Conservation (phyloP, 176 grass and related monocot genomes). For the Aegilops sharonensis region DNA sequence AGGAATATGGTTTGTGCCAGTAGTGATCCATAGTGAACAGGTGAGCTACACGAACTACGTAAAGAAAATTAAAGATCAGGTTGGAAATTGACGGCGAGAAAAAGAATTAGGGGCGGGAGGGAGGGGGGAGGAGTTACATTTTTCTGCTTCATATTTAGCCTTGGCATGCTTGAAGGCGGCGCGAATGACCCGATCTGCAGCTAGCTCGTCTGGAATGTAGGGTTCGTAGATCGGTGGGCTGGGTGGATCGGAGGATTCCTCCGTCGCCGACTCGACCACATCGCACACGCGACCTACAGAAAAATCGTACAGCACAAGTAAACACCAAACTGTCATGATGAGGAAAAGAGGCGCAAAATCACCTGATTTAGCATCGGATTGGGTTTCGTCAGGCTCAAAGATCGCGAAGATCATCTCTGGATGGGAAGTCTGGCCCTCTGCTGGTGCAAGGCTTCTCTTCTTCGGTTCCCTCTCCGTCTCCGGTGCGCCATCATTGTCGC, state of each 20-base stretch:
- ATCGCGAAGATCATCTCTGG: too few relatives aligned
- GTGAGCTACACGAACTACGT: background rate
- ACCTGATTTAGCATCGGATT: background rate
- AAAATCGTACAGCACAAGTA: background rate
- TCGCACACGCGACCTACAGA: background rate
- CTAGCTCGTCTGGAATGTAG: background rate
- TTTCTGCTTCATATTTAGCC: background rate
- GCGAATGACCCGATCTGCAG: background rate
- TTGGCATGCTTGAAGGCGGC: background rate
- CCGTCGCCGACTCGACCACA: background rate
- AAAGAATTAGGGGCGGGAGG: too few relatives aligned
- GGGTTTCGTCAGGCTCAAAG: background rate
- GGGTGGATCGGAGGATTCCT: background rate
- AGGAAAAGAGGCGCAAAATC: too few relatives aligned
- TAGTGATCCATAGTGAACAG: background rate
- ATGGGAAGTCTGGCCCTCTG: too few relatives aligned
- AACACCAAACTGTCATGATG: background rate
- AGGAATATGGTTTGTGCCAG: background rate
- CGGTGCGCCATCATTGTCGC: too few relatives aligned
- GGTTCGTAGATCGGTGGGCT: background rate
- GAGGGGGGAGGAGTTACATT: too few relatives aligned
- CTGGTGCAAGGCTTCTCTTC: too few relatives aligned
- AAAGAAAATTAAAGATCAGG: background rate
- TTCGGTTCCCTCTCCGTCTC: too few relatives aligned
- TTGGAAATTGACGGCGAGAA: background rate